Base-by-base conservation (phyloP, 257 asterid genomes). In the Paulownia fortunei region DNA sequence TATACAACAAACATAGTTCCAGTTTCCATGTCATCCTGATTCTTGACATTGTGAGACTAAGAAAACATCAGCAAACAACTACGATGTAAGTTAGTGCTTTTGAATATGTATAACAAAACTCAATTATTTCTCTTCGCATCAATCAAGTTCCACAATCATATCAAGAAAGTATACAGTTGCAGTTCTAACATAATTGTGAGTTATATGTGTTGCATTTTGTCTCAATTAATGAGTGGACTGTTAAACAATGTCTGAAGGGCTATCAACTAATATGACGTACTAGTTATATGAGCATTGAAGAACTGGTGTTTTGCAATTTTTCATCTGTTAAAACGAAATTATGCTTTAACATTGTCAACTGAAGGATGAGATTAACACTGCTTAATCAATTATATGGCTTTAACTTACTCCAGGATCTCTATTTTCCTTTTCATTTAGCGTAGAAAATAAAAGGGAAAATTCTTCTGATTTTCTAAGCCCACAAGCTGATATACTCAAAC, bases 1-100 rank as follows among this genome's bases (percentile, higher is more conserved):
- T 54, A 46, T 69, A 7, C 61, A 69, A 59, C 21, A 47, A 49
- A 69, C 44, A 30, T 30, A 49, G 61, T 30, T 3, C 52, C 42
- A 69, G 37, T 26, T 13, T 26, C 24, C 49, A 26, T 47, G 75
- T 69, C 3, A 15, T 69, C 62, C 75, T 16, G 44, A 72, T 72
- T 34, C 51, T 72, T 49, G 56, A 41, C 13, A 55, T 3, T 15
- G n/a, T n/a, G n/a, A n/a, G n/a, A n/a, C n/a, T n/a, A n/a, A n/a
- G n/a, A n/a, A n/a, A n/a, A n/a, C n/a, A 6, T 52, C 16, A 55
- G 32, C 63, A 21, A 56, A 6, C 36, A 56, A 21, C 3, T 23
- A 10, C 2, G 13, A 56, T 7, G 6, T 56, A 21, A 23, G 8
- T 2, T 8, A 56, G 34, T 19, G 15, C 6, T 8, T 56, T 8